Conservation (phyloP, 805 yeast species). For the Candida lessepsii region DNA sequence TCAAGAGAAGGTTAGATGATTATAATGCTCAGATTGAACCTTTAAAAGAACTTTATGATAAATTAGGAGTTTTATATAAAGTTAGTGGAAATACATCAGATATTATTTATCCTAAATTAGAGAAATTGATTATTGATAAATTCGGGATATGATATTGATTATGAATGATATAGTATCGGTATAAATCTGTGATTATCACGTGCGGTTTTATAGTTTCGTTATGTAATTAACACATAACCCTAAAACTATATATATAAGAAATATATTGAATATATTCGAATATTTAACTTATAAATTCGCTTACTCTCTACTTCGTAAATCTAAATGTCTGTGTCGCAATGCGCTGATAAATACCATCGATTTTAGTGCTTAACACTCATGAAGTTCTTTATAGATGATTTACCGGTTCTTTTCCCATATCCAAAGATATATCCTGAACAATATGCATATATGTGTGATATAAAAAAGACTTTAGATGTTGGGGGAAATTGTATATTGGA, state of each 20-base stretch:
- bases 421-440: constrained; percentile 98
- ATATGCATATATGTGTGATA: constrained; percentile 95
- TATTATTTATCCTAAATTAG: constrained; percentile 72
- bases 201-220: too few species aligned
- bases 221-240: too few species aligned
- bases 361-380: constrained; percentile 17
- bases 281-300: too few species aligned
- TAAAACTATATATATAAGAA: too few species aligned
- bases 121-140: constrained; percentile 13
- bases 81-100: constrained; percentile 83
- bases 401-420: constrained; percentile 94
- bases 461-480: constrained; percentile 88
- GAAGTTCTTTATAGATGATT: constrained; percentile 91
- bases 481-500: constrained; percentile 96
- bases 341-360: too few species aligned
- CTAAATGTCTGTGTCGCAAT: too few species aligned
- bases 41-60: constrained; percentile 58
- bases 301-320: too few species aligned
- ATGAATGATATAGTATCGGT: too few species aligned
- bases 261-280: too few species aligned
- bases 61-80: constrained; percentile 43
- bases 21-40: constrained; percentile 63
- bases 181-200: too few species aligned
- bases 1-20: constrained; percentile 61
- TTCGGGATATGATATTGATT: too few species aligned